Evolutionary conservation across 1,284 basidiomycete genomes (phyloP), one percentile per base, ranked within the genome.

Genomic region (Cryptococcus sp.): DNA sequence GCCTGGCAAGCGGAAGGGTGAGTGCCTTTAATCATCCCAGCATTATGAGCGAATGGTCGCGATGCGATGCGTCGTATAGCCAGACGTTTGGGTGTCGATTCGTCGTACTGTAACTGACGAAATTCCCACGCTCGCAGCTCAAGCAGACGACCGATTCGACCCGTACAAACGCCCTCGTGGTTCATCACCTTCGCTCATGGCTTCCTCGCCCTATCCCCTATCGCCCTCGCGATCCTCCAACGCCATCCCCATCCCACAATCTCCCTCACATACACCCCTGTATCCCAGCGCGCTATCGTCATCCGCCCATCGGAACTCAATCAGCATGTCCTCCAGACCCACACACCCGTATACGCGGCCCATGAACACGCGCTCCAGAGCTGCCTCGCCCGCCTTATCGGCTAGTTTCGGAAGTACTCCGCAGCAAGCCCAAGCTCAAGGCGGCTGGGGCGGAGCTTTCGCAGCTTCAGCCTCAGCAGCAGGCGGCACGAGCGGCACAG

Each of bases 81-180:
- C 5, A 35, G 31, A 10, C 8, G 2, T 3, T 8, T 10, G 8
- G 8, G 31, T 35, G 31, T 3, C 42, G 6, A 45, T 22, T 2
- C 11, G 2, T 2, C 13, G 22, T 2, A n/a, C 8, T 45, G 4
- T n/a, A 11, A 45, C 42, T 45, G 42, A n/a, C n/a, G n/a, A 45
- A n/a, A 45, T 45, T 5, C n/a, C 5, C 13, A 2, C 42, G 42
- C 42, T 20, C n/a, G 31, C 39, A 71, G 70, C 67, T 35, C 62
- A 68, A 57, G 67, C 55, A 11, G 76, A 77, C 20, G 76, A 78
- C 57, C 68, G 76, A 11, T 78, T 75, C 57, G 76, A 78, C 58
- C 76, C 74, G 7, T 78, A 78, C 65, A 78, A 78, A 62, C 66
- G 76, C 4, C 71, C 72, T 7, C 64, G 76, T 1, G 76, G 72